phyloP scores from a whole-genome alignment of 2,329 filamentous ascomycete species.

The Ophiosphaerella korrae region DNA sequence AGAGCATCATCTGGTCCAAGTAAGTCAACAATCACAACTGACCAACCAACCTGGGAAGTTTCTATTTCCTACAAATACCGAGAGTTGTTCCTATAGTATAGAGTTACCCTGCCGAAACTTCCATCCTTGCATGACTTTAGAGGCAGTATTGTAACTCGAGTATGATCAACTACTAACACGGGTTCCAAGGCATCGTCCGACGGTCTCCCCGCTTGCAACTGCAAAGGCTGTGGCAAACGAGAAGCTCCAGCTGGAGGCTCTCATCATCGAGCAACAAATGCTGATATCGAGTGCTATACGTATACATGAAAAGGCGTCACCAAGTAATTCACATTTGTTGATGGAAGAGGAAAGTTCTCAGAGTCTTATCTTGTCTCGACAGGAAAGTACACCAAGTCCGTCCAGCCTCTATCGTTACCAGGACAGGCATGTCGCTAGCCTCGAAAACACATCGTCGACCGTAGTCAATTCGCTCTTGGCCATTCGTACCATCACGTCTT shows the following conservation, averaged over 20 bases:
- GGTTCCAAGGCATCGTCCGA: slow-evolving; percentile 30
- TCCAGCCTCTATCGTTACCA: slow-evolving; percentile 36
- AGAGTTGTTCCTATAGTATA: too few relatives aligned
- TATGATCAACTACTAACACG: slow-evolving; percentile 3
- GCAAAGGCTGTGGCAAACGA: slow-evolving; percentile 43
- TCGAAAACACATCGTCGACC: slow-evolving; percentile 25
- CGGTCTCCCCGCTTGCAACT: slow-evolving; percentile 39
- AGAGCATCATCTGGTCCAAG: slow-evolving; percentile 47
- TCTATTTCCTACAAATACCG: too few relatives aligned
- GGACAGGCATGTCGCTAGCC: slow-evolving; percentile 28
- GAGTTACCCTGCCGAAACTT: too few relatives aligned
- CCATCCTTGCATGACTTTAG: too few relatives aligned
- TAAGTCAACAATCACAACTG: slow-evolving; percentile 18
- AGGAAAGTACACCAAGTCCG: slow-evolving; percentile 19
- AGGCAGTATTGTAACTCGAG: too few relatives aligned
- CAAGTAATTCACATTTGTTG: slow-evolving; percentile 21
- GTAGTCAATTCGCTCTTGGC: slow-evolving; percentile 30
- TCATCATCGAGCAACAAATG: slow-evolving; percentile 49
- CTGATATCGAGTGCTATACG: slow-evolving; percentile 35
- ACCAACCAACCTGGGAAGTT: too few relatives aligned
- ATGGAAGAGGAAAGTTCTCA: slow-evolving; percentile 40
- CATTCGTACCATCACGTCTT: slow-evolving; percentile 29
- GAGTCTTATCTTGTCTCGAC: slow-evolving; percentile 22
- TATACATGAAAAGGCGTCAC: slow-evolving; percentile 21
- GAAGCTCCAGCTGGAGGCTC: slow-evolving; percentile 42